A percentile compares a stretch with the other conserved stretches of the same genome.
These are phyloP conservation scores for Wallacemonas sp. DNA, from an alignment of 208 protist species.

Conservation along the genomic window DNA sequence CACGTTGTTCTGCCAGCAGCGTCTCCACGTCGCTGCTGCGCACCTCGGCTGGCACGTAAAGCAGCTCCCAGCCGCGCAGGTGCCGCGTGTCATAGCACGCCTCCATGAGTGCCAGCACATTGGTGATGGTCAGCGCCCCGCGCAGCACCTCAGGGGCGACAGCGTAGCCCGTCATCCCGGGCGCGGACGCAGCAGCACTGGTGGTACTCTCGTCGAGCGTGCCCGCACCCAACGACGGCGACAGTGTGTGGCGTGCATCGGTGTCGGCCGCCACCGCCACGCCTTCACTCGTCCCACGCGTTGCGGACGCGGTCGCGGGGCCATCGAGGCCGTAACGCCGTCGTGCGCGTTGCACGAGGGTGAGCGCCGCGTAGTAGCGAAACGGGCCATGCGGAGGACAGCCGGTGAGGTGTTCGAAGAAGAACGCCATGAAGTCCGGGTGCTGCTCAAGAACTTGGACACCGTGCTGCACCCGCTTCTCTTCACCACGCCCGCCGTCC, in stretches of 20 bases:
- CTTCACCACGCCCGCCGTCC: constrained; percentile 1
- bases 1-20: constrained; percentile 26
- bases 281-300: background rate
- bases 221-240: too few relatives aligned
- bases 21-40: constrained; percentile 51
- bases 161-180: background rate
- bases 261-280: background rate
- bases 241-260: too few relatives aligned
- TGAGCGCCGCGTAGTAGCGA: constrained; percentile 66
- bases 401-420: constrained; percentile 66
- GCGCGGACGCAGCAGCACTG: too few relatives aligned
- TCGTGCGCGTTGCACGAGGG: constrained; percentile 58
- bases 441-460: constrained; percentile 40
- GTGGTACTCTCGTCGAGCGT: too few relatives aligned
- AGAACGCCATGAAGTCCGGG: constrained; percentile 70
- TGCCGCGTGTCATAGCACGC: constrained; percentile 65
- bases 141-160: constrained; percentile 9
- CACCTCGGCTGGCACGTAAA: constrained; percentile 80
- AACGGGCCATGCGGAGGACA: constrained; percentile 79
- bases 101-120: constrained; percentile 61
- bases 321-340: constrained; percentile 16
- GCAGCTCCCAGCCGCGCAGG: constrained; percentile 62
- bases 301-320: background rate
- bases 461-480: background rate
- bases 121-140: constrained; percentile 40